Evolutionary conservation across 78 protist genomes (phyloP), one percentile per base, ranked within the genome.

Genomic region (Chrysochromulina tobinii): DNA sequence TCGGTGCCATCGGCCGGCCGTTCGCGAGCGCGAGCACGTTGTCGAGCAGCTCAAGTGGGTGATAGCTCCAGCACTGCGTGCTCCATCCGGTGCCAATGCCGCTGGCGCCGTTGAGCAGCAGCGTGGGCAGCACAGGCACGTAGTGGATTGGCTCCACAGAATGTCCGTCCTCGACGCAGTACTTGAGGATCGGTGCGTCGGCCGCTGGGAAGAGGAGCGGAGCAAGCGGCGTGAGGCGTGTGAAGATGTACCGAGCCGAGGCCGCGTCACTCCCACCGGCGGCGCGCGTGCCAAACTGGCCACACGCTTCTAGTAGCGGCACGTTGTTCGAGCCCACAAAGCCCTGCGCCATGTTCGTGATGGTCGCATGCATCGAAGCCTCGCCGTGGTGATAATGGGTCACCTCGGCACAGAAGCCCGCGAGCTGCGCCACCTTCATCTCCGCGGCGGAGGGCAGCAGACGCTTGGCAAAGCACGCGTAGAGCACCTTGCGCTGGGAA

Each of bases 341-440:
- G 21, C 81, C 90, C 93, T 79, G 87, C 15, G 87, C 87, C 87
- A 79, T 79, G 15, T 25, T 54, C 64, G 23, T 38, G 61, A 90
- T 90, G 27, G 93, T 68, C n/a, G 7, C 21, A 64, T 25, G 14
- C 2, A 99, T 96, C 17, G 93, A 53, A 27, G 1, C 58, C 92
- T 99, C 99, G 50, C 99, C 99, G 94, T 99, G 99, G 91, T 99
- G 99, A 96, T 99, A 99, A 17, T 99, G 98, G 0, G 97, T 21
- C 23, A 55, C 66, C 64, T 93, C 96, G 11, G 94, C 51, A 1
- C 96, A 94, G n/a, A 94, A 96, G 50, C 99, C 99, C 7, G 96
- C 94, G 20, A 99, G 93, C 96, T 99, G 99, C 3, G 99, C 98
- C 8, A 99, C 99, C 94, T 79, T 98, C 99, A 11, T 89, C 69